Evolutionary conservation across 257 asterid species (phyloP).

Genomic region (Ocimum tenuiflorum): DNA sequence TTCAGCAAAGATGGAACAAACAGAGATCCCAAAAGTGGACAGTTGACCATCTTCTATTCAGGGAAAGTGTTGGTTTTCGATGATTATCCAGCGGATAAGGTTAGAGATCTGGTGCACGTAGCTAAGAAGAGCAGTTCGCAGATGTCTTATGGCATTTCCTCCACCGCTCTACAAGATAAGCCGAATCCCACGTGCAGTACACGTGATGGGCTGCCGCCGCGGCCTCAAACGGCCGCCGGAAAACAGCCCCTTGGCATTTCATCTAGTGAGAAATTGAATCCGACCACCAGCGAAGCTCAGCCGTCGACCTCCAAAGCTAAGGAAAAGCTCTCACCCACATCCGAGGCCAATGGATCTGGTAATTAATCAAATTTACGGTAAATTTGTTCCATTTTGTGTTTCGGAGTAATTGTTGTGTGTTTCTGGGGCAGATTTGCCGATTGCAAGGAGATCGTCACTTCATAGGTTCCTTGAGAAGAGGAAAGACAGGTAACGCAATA

Average conservation of each 20-base stretch:
- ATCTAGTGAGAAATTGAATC: conserved; percentile 13
- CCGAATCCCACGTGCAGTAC: background rate
- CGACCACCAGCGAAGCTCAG: conserved; percentile 5
- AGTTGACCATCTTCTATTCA: conserved; percentile 60
- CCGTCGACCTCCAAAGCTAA: conserved; percentile 19
- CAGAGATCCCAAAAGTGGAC: conserved; percentile 33
- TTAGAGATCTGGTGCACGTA: conserved; percentile 40
- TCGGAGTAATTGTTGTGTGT: background rate
- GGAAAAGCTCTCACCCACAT: conserved; percentile 9
- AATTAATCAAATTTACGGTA: background rate
- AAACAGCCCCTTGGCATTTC: conserved; percentile 29
- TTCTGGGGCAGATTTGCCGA: conserved; percentile 52
- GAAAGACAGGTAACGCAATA: conserved; percentile 52
- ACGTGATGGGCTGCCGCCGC: conserved; percentile 28
- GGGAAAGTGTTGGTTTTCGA: conserved; percentile 61
- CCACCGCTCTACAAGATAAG: conserved; percentile 13
- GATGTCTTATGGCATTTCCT: conserved; percentile 33
- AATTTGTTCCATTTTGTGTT: background rate
- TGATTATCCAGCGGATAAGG: conserved; percentile 48
- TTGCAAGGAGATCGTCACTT: conserved; percentile 71
- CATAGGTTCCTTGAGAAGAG: conserved; percentile 57
- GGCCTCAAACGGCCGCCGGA: conserved; percentile 19
- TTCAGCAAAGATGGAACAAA: conserved; percentile 39
- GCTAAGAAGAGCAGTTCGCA: conserved; percentile 44
- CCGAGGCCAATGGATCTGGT: conserved; percentile 46